Base-by-base conservation (phyloP, 2,329 filamentous ascomycete genomes). In the Paecilomyces formosus region DNA sequence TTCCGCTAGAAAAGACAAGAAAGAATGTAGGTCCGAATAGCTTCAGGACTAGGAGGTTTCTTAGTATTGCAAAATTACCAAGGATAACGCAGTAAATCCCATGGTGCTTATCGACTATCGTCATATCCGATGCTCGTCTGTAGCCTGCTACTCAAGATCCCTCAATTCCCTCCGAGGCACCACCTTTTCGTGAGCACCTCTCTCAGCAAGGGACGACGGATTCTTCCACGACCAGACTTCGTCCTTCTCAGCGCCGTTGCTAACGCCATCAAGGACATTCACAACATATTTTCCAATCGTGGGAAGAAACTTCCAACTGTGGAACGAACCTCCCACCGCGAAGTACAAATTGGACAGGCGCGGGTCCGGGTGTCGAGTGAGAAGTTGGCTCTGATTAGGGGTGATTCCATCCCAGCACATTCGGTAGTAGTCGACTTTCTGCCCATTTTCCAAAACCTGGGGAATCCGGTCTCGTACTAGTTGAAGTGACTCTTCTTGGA, bases 231-330 rank as follows among this genome's bases (percentile, higher is more conserved):
- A 39, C 65, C 64, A 70, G 8, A 59, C 62, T n/a, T 59, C 31
- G 56, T 68, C 63, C 55, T 64, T 76, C 71, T 67, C 77, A 70
- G 55, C 66, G 2, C 64, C 65, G 50, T 70, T 70, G 9, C 63
- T 62, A 54, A 60, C 60, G 33, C 65, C 67, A 11, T 66, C 58
- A n/a, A 70, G 56, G 28, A 68, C 64, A 33, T 69, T 73, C 15
- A 60, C 66, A n/a, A 75, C 70, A 52, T 87, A 87, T 59, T 82
- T 80, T 3, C 85, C 85, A 62, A 86, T 81, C 24, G 81, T 81
- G 0, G 85, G 85, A 26, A 88, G 73, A 65, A 89, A 86, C 68
- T 88, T 87, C 79, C 82, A 87, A 30, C 81, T 81, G 66, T 88
- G 85, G 62, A 87, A 85, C 12, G 83, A 86, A 1, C 85, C 85